phyloP scores from a whole-genome alignment of 139 green algal genomes.

The Chlorella sp. region DNA sequence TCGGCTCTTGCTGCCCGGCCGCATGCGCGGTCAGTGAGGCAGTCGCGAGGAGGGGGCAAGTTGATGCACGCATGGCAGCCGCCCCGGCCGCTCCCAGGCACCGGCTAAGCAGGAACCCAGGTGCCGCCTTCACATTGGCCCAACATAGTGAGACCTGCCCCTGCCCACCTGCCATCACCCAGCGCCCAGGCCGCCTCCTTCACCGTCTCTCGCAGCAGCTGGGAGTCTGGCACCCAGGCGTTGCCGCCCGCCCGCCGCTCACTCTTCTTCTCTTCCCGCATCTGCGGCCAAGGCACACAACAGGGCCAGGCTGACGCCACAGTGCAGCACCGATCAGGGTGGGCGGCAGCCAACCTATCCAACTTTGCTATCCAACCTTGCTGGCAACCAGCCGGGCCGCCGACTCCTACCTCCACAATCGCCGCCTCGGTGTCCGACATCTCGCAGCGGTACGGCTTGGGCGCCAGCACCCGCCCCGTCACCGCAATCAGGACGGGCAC shows the following conservation, averaged over 20 bases:
- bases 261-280: conserved; percentile 31
- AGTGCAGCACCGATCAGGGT: no score
- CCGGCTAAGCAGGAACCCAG: no score
- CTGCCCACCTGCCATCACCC: background rate
- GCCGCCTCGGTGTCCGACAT: conserved; percentile 32
- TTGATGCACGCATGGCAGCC: no score
- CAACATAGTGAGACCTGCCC: no score
- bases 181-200: conserved; percentile 38
- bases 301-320: background rate
- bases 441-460: conserved; percentile 22
- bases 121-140: no score
- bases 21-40: no score
- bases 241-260: conserved; percentile 7
- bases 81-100: no score
- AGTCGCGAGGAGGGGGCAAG: no score
- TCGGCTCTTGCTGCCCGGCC: no score
- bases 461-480: conserved; percentile 36
- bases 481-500: conserved; percentile 43
- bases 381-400: background rate
- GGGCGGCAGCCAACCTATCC: background rate
- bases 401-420: conserved; percentile 25
- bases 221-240: conserved; percentile 22
- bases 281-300: background rate
- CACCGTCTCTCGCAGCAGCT: conserved; percentile 23
- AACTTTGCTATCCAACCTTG: background rate